Base-by-base conservation (phyloP, 225 moss, liverwort and hornwort species). In the Physcomitrellopsis africana region DNA sequence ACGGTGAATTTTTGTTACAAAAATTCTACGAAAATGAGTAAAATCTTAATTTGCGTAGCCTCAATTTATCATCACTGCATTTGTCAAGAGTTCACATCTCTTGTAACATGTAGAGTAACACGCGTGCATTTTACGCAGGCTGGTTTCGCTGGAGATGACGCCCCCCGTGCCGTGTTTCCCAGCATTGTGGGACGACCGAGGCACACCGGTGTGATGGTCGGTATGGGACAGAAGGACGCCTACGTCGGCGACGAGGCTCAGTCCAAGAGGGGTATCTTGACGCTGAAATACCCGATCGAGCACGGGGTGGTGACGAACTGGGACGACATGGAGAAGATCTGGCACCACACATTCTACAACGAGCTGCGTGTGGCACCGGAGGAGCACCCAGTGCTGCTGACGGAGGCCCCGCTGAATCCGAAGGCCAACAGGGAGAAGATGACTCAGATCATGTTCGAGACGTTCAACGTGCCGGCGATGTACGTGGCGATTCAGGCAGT, bases 111-210 rank as follows among this genome's bases (percentile, higher is more conserved):
- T 7, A 5, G 18, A 24, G 24, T 20, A 45, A 1, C 56, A 32
- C 14, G 11, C 37, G 7, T 23, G 59, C 4, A 16, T 64, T 66
- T 19, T 8, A 5, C 20, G 51, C 84, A 93, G 91, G 93, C 93
- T 47, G 91, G 93, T 49, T 91, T 93, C 63, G 93, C 93, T 5
- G 91, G 91, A 67, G 93, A 93, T 32, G 93, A 93, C 66, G 91
- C 93, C 1, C 91, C 93, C 18, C 84, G 91, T 0, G 91, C 91
- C 8, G 93, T 93, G 0, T 93, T 93, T 23, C 93, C 91, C 11
- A 93, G 91, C 43, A 93, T 93, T 16, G 91, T 93, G 4, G 93
- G 93, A 23, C 82, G 83, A 3, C 94, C 88, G 0, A 45, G 85
- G 19, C 85, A 85, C 70, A 89, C 85, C 0, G 88, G 88, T 62